Percentiles rank a stretch among this genome's conserved stretches.
These are phyloP conservation scores for Aspergillus sp. DNA, from an alignment of 2,329 filamentous ascomycete species.

Conservation along the genomic window DNA sequence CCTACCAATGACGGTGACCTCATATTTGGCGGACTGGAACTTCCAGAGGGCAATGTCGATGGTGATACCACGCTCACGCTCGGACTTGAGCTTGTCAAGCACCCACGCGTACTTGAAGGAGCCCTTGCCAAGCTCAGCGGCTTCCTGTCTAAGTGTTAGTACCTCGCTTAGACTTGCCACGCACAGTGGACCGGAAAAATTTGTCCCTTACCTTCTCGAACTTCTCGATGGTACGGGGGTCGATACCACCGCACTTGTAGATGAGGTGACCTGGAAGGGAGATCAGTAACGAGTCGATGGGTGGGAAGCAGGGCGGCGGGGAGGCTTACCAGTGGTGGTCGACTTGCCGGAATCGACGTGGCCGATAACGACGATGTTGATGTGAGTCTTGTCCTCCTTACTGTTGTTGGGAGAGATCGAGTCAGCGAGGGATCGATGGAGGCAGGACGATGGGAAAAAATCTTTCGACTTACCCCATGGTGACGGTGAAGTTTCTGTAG, in stretches of 20 bases:
- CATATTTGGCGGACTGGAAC: constrained; percentile 98
- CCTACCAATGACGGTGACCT: constrained; percentile 93
- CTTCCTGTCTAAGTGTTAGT: constrained; percentile 59
- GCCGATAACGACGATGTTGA: constrained; percentile 98
- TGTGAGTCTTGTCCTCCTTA: constrained; percentile 93
- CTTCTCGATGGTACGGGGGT: constrained; percentile 99
- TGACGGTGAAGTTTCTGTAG: constrained; percentile 41
- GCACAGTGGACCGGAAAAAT: constrained; percentile 10
- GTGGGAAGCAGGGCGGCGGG: too few species aligned
- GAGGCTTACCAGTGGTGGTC: constrained; percentile 74
- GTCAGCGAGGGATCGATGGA: constrained; percentile 3
- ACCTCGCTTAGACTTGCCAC: constrained; percentile 3
- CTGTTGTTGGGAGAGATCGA: constrained; percentile 38
- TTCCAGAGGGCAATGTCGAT: constrained; percentile 99
- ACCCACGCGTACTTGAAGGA: constrained; percentile 99
- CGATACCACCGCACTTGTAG: constrained; percentile 99
- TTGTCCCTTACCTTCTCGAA: constrained; percentile 86
- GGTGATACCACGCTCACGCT: constrained; percentile 99
- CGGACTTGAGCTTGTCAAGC: constrained; percentile 99
- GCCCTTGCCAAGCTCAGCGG: constrained; percentile 97
- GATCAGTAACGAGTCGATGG: too few species aligned
- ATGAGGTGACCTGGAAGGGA: constrained; percentile 97
- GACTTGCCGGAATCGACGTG: constrained; percentile 99
- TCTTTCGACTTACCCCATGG: constrained; percentile 49
- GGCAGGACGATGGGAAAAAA: not conserved